Base-by-base conservation (phyloP, 2,329 filamentous ascomycete genomes). In the Trichoderma breve region DNA sequence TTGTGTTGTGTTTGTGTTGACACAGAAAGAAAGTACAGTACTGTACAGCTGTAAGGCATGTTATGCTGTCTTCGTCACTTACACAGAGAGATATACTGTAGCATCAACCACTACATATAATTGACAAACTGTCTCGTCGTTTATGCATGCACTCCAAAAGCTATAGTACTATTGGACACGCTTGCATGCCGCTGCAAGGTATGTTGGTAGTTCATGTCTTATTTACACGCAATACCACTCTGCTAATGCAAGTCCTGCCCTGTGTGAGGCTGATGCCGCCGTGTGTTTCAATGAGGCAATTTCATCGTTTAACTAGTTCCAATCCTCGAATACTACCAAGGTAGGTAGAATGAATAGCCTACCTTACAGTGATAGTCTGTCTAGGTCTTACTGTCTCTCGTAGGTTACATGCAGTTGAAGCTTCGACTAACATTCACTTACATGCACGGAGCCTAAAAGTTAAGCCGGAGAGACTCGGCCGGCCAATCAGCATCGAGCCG, bases 371-470 rank as follows among this genome's bases (percentile, higher is more conserved):
- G 11, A 21, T 12, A 1, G n/a, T 21, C 55, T 7, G 4, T 24
- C 39, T 36, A 55, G 63, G 30, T 43, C 51, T 43, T 43, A 43
- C 34, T 34, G 28, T 60, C 18, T 18, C 5, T 34, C 14, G 18
- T 14, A 34, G 15, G 28, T 61, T 32, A 14, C 15, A n/a, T 28
- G 36, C 24, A 51, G 47, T 14, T 9, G 18, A 53, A 57, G 34
- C 51, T 28, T 26, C 18, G 30, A 39, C 15, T 28, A 66, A 43
- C 21, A 39, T 11, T 28, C 6, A 21, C 21, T 36, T 6, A n/a
- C 6, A 68, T 47, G 28, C 65, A 68, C 65, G 65, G 65, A 68
- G 34, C 53, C 65, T 28, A 68, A 68, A 68, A 60, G 34, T 68
- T 68, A 30, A 36, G 26, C 65, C 65, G 53, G 55, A 47, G 26